Evolutionary conservation across 2,329 filamentous ascomycete species (phyloP).

Genomic region (Xylariales sp.): DNA sequence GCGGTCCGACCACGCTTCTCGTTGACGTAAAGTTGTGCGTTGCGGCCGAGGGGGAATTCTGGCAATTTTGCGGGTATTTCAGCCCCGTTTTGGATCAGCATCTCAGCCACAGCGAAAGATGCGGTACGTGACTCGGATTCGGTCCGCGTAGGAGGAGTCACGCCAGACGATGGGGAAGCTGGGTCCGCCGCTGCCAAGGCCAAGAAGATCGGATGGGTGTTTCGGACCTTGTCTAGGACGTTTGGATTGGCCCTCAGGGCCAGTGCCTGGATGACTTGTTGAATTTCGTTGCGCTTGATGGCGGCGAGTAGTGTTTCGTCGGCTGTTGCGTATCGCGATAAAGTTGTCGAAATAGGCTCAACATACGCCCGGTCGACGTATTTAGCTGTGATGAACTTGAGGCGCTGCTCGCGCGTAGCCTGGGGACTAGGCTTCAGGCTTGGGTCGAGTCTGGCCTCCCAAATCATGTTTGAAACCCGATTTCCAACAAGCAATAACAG

Average conservation of each 20-base stretch:
- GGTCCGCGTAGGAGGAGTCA: slow-evolving; percentile 55
- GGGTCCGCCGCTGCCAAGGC: slow-evolving; percentile 94
- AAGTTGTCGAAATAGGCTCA: slow-evolving; percentile 77
- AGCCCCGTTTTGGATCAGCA: slow-evolving; percentile 93
- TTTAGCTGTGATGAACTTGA: slow-evolving; percentile 96
- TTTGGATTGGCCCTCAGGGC: slow-evolving; percentile 91
- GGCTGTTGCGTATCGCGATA: slow-evolving; percentile 80
- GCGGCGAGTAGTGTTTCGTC: slow-evolving; percentile 92
- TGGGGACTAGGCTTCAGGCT: slow-evolving; percentile 78
- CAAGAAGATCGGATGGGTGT: slow-evolving; percentile 89
- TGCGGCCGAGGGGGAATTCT: slow-evolving; percentile 83
- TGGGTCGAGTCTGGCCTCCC: slow-evolving; percentile 86
- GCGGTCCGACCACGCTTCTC: slow-evolving; percentile 71
- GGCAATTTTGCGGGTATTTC: slow-evolving; percentile 82
- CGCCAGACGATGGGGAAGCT: slow-evolving; percentile 73
- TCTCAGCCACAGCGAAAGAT: slow-evolving; percentile 88
- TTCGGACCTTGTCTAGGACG: slow-evolving; percentile 83
- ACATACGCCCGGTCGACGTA: slow-evolving; percentile 89
- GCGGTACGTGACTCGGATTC: slow-evolving; percentile 63
- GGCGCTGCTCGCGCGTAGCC: slow-evolving; percentile 86
- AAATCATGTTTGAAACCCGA: slow-evolving; percentile 94
- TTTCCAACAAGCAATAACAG: slow-evolving; percentile 92
- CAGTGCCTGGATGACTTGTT: slow-evolving; percentile 90
- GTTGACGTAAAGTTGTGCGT: slow-evolving; percentile 86
- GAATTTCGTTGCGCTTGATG: slow-evolving; percentile 96